These are phyloP conservation scores for Trypanosoma brucei DNA, from an alignment of 208 protist genomes.

Conservation along the genomic window DNA sequence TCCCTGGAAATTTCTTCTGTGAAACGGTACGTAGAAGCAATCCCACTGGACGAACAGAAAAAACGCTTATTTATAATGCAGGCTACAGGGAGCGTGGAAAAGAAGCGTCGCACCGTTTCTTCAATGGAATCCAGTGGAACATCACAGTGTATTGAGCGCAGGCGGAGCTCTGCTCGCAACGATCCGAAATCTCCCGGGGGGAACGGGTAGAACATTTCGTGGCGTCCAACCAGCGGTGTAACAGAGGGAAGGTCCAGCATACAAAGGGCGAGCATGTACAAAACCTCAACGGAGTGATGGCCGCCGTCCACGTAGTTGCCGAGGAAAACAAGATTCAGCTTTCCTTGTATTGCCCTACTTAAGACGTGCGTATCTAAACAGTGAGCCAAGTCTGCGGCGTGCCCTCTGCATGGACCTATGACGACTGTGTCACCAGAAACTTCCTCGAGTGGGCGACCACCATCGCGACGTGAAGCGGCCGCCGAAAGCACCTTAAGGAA, in stretches of 20 bases:
- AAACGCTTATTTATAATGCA: constrained; percentile 64
- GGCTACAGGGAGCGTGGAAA: constrained; percentile 47
- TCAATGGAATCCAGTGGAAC: constrained; percentile 40
- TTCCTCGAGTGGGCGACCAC: constrained; percentile 25
- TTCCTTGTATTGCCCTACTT: constrained; percentile 5
- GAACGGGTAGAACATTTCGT: constrained; percentile 78
- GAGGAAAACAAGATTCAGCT: constrained; percentile 60
- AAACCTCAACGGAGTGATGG: constrained; percentile 64
- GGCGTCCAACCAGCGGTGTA: constrained; percentile 58
- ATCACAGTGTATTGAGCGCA: constrained; percentile 30
- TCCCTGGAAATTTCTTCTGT: constrained; percentile 39
- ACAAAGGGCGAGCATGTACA: constrained; percentile 62
- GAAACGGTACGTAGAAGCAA: constrained; percentile 42
- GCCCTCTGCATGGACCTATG: constrained; percentile 64
- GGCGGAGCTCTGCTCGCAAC: constrained; percentile 52
- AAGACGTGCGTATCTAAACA: constrained; percentile 51
- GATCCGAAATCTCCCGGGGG: constrained; percentile 68
- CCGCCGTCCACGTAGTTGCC: constrained; percentile 85
- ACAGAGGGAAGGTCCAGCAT: constrained; percentile 32
- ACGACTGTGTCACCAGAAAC: constrained; percentile 47
- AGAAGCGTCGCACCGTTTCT: constrained; percentile 46
- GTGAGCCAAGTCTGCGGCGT: constrained; percentile 68
- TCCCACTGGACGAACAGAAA: constrained; percentile 69
- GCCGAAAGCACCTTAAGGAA: constrained; percentile 23
- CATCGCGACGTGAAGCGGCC: constrained; percentile 18